These are phyloP conservation scores for Lachnellula subtilissima DNA, from an alignment of 2,329 filamentous ascomycete genomes.

Conservation along the genomic window DNA sequence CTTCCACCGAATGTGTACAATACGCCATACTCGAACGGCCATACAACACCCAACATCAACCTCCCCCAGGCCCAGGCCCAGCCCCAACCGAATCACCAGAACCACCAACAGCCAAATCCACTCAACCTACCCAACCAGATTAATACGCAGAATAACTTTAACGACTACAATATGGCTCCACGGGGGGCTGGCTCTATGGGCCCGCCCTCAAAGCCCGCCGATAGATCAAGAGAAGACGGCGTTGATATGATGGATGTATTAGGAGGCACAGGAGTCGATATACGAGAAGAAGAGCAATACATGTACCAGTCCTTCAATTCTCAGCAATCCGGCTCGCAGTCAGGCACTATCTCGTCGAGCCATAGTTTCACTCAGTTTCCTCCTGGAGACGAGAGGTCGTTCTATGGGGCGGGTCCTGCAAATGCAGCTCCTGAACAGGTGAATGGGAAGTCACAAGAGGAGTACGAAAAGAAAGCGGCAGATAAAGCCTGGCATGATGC, in stretches of 20 bases:
- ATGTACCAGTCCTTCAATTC: slow-evolving; percentile 50
- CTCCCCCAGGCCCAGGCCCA: slow-evolving; percentile 19
- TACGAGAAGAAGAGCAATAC: slow-evolving; percentile 80
- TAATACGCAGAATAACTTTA: not conserved
- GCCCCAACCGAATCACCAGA: slow-evolving; percentile 26
- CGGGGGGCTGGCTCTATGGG: slow-evolving; percentile 45
- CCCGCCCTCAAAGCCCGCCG: slow-evolving; percentile 56
- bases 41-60: slow-evolving; percentile 22
- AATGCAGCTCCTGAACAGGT: slow-evolving; percentile 54
- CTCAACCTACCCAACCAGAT: slow-evolving; percentile 20
- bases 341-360: slow-evolving; percentile 36
- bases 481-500: slow-evolving; percentile 63
- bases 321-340: slow-evolving; percentile 37
- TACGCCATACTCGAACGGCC: slow-evolving; percentile 32
- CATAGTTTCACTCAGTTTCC: slow-evolving; percentile 51
- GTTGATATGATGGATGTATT: slow-evolving; percentile 80
- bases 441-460: slow-evolving; percentile 50
- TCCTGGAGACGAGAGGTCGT: slow-evolving; percentile 50
- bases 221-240: slow-evolving; percentile 51
- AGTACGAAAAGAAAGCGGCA: slow-evolving; percentile 60
- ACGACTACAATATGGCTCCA: slow-evolving; percentile 30
- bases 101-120: slow-evolving; percentile 23
- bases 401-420: slow-evolving; percentile 61
- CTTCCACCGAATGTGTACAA: slow-evolving; percentile 29
- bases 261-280: slow-evolving; percentile 78